Evolutionary conservation across 2,329 filamentous ascomycete genomes (phyloP).

Genomic region (Penicillium sclerotigenum): DNA sequence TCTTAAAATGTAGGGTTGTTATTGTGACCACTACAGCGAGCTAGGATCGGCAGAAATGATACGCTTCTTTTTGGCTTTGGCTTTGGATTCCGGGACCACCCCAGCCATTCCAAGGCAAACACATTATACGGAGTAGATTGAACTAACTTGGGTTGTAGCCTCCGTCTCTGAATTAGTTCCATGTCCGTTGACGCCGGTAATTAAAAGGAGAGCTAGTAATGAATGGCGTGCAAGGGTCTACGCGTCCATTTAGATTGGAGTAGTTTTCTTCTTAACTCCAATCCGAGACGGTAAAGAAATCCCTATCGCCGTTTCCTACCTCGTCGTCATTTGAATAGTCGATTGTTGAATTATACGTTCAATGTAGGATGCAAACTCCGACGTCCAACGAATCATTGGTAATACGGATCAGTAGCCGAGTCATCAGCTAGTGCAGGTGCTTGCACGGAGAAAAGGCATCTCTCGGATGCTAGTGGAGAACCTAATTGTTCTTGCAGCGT

Average conservation of each 20-base stretch:
- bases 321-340: neutral
- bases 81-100: neutral
- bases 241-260: neutral
- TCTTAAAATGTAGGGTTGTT: neutral
- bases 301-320: neutral
- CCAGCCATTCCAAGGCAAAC: neutral
- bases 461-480: neutral
- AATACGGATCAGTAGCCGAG: neutral
- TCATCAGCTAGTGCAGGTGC: too few species aligned
- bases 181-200: neutral
- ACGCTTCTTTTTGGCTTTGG: neutral
- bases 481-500: neutral
- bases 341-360: neutral
- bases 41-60: neutral
- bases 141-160: neutral
- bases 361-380: neutral
- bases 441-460: too few species aligned
- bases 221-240: neutral
- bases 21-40: neutral
- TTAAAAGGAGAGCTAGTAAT: neutral
- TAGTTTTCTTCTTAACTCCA: neutral
- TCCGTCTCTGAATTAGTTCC: neutral
- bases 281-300: neutral
- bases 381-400: too few species aligned
- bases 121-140: neutral